Conservation (phyloP, 2,329 filamentous ascomycete species). For the Ophiostoma quercus region DNA sequence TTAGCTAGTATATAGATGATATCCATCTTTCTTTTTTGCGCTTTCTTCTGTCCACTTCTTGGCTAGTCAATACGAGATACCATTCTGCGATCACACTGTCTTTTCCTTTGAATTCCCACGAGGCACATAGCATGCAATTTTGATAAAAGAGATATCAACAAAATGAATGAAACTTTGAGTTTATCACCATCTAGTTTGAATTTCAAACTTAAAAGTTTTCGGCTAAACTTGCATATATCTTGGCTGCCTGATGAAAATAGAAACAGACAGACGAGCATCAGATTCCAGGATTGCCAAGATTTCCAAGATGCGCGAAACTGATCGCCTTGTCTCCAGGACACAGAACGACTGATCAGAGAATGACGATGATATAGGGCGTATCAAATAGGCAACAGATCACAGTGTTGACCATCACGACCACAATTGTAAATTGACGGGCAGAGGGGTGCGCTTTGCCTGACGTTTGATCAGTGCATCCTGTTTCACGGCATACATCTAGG, state of each 20-base stretch:
- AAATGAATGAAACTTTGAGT: background rate
- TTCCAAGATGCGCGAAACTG: background rate
- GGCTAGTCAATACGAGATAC: background rate
- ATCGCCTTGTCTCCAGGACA: background rate
- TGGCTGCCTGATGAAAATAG: background rate
- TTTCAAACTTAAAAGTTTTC: background rate
- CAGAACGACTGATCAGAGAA: background rate
- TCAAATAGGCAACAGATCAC: background rate
- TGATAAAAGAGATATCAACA: background rate
- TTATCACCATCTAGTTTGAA: too few relatives aligned
- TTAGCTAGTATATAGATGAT: slow-evolving; percentile 10
- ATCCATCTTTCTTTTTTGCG: background rate
- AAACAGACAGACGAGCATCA: background rate
- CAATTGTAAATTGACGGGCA: background rate
- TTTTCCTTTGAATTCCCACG: background rate
- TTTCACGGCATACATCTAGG: background rate
- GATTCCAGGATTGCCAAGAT: background rate
- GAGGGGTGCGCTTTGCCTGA: background rate
- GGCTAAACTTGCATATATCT: background rate
- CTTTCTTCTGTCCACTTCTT: background rate
- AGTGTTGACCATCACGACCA: background rate
- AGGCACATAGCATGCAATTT: background rate
- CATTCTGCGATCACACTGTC: background rate
- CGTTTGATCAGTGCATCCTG: slow-evolving; percentile 5
- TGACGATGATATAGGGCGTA: background rate